Conservation (phyloP, 2,329 filamentous ascomycete species). For the Xylariaceae sp. region DNA sequence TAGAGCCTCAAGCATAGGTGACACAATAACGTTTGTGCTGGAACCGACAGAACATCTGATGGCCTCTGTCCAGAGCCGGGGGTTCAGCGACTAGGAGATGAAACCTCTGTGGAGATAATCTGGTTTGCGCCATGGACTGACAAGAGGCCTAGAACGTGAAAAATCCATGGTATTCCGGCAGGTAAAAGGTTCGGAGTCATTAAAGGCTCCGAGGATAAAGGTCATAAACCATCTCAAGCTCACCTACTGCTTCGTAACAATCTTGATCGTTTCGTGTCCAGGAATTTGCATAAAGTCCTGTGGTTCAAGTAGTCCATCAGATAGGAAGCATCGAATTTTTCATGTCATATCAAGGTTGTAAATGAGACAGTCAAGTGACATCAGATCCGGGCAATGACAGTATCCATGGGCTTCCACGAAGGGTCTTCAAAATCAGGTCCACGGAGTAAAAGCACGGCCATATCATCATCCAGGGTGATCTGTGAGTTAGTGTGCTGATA, state of each 20-base stretch:
- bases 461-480: slow-evolving; percentile 13
- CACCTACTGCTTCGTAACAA: not conserved
- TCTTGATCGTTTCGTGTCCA: not conserved
- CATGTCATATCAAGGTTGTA: slow-evolving; percentile 1
- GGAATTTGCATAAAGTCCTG: slow-evolving; percentile 8
- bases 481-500: slow-evolving; percentile 20
- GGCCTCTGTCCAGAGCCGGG: not conserved
- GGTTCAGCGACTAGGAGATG: not conserved
- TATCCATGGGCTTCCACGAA: slow-evolving; percentile 7
- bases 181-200: not conserved
- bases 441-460: not conserved
- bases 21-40: not conserved
- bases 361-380: not conserved
- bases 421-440: slow-evolving; percentile 5
- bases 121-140: not conserved
- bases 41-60: not conserved
- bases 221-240: slow-evolving; percentile 2
- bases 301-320: slow-evolving; percentile 1
- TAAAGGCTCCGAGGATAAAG: not conserved
- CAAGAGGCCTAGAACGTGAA: not conserved
- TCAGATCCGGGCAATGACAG: not conserved
- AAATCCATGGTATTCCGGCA: not conserved
- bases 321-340: slow-evolving; percentile 1
- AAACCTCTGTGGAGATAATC: not conserved
- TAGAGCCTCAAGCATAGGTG: not conserved